Evolutionary conservation across 2,329 filamentous ascomycete species (phyloP).

Genomic region (Phialophora chinensis): DNA sequence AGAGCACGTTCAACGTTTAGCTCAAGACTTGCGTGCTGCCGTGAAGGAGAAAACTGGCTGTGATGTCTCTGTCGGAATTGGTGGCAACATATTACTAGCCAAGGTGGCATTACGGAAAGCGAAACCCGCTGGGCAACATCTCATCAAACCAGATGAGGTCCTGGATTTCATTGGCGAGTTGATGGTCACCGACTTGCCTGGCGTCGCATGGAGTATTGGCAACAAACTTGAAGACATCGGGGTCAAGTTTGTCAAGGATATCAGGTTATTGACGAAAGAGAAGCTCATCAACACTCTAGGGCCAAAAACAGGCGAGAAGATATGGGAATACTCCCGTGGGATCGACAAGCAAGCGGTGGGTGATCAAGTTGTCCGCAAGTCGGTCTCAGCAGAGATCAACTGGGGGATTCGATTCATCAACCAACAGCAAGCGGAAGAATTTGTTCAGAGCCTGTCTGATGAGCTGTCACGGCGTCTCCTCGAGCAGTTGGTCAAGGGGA

Average conservation of each 20-base stretch:
- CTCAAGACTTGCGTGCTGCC: conserved; percentile 67
- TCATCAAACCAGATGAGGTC: conserved; percentile 81
- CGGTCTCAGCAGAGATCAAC: conserved; percentile 94
- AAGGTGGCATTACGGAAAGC: conserved; percentile 89
- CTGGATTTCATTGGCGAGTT: conserved; percentile 77
- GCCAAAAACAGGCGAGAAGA: conserved; percentile 88
- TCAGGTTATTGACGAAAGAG: conserved; percentile 78
- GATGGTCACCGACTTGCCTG: conserved; percentile 80
- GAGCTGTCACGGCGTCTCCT: conserved; percentile 82
- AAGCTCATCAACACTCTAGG: conserved; percentile 75
- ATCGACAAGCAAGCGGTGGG: conserved; percentile 87
- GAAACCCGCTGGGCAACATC: conserved; percentile 91
- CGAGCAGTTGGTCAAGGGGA: conserved; percentile 84
- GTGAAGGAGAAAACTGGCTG: conserved; percentile 80
- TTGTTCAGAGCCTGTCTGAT: conserved; percentile 80
- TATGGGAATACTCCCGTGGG: conserved; percentile 88
- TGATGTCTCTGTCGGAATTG: conserved; percentile 90
- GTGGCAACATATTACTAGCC: conserved; percentile 85
- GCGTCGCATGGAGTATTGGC: conserved; percentile 88
- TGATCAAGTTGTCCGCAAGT: conserved; percentile 84
- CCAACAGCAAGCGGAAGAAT: conserved; percentile 91
- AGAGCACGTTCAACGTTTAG: conserved; percentile 75
- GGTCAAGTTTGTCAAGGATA: conserved; percentile 80
- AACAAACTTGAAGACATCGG: conserved; percentile 87
- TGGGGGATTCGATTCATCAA: conserved; percentile 97